A percentile compares a stretch with the other conserved stretches of the same genome.
These are phyloP conservation scores for Termitomyces sp. DNA, from an alignment of 768 basidiomycete species.

Conservation along the genomic window DNA sequence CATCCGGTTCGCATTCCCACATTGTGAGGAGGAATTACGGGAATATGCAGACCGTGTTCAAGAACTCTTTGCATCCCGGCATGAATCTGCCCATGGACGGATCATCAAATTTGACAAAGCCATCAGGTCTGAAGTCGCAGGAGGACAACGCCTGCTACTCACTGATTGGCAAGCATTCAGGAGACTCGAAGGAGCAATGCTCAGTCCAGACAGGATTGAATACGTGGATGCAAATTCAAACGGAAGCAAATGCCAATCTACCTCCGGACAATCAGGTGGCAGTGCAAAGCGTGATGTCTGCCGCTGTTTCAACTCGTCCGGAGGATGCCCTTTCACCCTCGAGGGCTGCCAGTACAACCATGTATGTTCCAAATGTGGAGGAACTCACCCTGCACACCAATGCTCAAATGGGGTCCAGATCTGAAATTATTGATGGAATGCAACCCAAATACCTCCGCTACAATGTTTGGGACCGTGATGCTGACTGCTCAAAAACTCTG, in stretches of 20 bases:
- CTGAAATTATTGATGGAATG: not conserved
- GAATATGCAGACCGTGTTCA: too few relatives aligned
- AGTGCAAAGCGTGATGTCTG: conserved; percentile 10
- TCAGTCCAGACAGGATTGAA: conserved; percentile 15
- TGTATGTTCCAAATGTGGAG: not conserved
- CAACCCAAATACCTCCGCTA: not conserved
- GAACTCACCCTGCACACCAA: not conserved
- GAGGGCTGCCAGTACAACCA: conserved; percentile 8
- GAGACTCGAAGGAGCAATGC: conserved; percentile 4
- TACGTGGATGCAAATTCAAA: not conserved
- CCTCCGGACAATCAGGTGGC: not conserved
- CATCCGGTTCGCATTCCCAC: too few relatives aligned
- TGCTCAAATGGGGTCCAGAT: not conserved
- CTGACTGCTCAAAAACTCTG: not conserved
- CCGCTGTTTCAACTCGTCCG: conserved; percentile 20
- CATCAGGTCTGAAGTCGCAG: conserved; percentile 13
- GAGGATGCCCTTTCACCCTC: conserved; percentile 10
- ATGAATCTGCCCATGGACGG: not conserved
- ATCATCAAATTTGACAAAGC: conserved; percentile 27
- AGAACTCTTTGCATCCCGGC: too few relatives aligned
- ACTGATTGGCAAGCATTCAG: conserved; percentile 19
- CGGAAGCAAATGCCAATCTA: not conserved
- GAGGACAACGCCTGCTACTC: conserved; percentile 16
- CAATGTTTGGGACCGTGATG: not conserved
- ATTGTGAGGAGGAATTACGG: too few relatives aligned